phyloP scores from a whole-genome alignment of 2,329 filamentous ascomycete genomes.

The Amphichorda felina region DNA sequence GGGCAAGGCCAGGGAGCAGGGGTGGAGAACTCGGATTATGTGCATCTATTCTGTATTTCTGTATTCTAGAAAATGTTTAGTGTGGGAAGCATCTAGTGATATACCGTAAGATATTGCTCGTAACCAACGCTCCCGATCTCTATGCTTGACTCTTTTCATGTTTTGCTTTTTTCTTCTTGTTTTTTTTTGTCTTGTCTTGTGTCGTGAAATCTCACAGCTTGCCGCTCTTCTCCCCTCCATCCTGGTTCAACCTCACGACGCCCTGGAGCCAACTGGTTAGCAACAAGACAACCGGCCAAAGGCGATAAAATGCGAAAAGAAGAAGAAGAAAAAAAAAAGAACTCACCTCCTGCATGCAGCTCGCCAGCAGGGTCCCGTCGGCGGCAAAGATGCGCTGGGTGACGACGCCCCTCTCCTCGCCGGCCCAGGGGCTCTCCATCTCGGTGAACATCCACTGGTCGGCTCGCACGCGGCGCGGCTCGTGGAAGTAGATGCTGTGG shows the following conservation, averaged over 20 bases:
- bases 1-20: no score
- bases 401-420: conserved; percentile 66
- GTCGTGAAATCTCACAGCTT: conserved; percentile 23
- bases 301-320: no score
- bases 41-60: no score
- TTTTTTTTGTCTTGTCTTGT: neutral
- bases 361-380: conserved; percentile 64
- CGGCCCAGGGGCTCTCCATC: conserved; percentile 72
- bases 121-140: no score
- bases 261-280: no score
- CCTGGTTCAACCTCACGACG: conserved; percentile 36
- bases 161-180: no score
- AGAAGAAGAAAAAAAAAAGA: neutral
- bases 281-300: neutral
- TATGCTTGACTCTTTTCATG: no score
- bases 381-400: conserved; percentile 60
- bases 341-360: conserved; percentile 65
- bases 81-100: no score
- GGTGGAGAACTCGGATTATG: no score
- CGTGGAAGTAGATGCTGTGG: conserved; percentile 60
- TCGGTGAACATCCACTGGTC: conserved; percentile 73
- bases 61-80: no score
- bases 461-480: conserved; percentile 42
- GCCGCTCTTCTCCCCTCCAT: conserved; percentile 17
- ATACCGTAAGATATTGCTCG: no score